These are phyloP conservation scores for Tulasnella sp. DNA, from an alignment of 768 basidiomycete species.

Conservation along the genomic window DNA sequence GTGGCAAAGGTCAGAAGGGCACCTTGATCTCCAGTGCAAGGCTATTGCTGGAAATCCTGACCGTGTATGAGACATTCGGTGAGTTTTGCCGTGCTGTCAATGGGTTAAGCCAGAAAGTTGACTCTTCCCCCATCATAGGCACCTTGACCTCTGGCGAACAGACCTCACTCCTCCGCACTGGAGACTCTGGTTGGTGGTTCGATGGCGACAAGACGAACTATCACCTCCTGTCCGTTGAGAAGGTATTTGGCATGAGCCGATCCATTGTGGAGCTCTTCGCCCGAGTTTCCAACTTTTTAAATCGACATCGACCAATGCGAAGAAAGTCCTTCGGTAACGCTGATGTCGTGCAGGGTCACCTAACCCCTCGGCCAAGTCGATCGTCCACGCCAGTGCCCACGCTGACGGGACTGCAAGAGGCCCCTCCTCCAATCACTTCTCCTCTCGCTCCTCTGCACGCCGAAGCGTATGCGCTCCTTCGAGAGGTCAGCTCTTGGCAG, in stretches of 20 bases:
- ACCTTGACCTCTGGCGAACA: conserved; percentile 31
- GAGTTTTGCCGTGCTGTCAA: conserved; percentile 15
- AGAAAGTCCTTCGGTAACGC: background rate
- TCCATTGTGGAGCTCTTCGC: conserved; percentile 14
- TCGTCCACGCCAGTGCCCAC: conserved; percentile 17
- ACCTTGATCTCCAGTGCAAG: conserved; percentile 26
- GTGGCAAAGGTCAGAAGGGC: background rate
- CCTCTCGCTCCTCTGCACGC: conserved; percentile 14
- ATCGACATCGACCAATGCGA: background rate
- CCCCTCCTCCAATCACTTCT: background rate
- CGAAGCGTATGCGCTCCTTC: conserved; percentile 22
- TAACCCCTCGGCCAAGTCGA: conserved; percentile 13
- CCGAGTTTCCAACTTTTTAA: conserved; percentile 10
- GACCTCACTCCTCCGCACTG: conserved; percentile 29
- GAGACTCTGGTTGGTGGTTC: conserved; percentile 34
- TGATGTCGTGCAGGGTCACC: background rate
- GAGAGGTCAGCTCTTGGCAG: conserved; percentile 25
- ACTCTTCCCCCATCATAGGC: conserved; percentile 22
- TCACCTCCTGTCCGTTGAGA: conserved; percentile 36
- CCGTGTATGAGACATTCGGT: conserved; percentile 36
- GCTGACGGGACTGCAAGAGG: conserved; percentile 19
- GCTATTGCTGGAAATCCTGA: conserved; percentile 35
- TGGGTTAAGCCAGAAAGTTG: too few species aligned
- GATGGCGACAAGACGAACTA: conserved; percentile 27
- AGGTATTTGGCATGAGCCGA: conserved; percentile 35